Conservation (phyloP, 2,329 filamentous ascomycete genomes). For the Hypoxylon sp. region DNA sequence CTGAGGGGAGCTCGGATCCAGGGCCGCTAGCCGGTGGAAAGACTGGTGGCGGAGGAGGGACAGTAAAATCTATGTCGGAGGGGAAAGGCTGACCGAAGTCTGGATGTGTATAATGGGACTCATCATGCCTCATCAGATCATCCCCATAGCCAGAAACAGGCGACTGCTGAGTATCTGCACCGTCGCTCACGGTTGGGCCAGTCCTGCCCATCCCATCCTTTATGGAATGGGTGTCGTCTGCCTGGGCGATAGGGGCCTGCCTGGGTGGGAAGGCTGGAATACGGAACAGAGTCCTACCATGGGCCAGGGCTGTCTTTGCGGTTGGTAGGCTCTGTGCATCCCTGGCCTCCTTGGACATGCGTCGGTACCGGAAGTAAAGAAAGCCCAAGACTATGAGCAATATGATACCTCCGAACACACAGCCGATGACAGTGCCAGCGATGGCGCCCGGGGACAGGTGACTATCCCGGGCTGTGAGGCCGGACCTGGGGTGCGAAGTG, state of each 20-base stretch:
- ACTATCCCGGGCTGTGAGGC: constrained; percentile 38
- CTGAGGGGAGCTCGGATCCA: constrained; percentile 25
- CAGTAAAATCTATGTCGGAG: constrained; percentile 35
- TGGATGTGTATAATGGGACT: constrained; percentile 27
- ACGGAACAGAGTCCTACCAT: constrained; percentile 29
- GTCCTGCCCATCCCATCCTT: constrained; percentile 34
- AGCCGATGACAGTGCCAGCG: constrained; percentile 45
- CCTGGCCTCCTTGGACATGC: constrained; percentile 36
- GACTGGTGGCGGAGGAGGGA: constrained; percentile 35
- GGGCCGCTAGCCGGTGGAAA: constrained; percentile 32
- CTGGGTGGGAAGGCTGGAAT: constrained; percentile 27
- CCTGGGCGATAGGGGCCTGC: constrained; percentile 16
- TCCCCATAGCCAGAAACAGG: constrained; percentile 31
- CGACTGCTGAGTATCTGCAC: constrained; percentile 30
- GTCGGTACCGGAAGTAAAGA: constrained; percentile 45
- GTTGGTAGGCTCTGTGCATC: constrained; percentile 34
- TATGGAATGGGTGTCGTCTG: constrained; percentile 24
- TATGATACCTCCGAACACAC: constrained; percentile 42
- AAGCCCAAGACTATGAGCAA: constrained; percentile 44
- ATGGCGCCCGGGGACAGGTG: constrained; percentile 43
- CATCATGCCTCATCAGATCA: constrained; percentile 33
- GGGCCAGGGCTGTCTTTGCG: constrained; percentile 25
- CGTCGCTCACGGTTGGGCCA: constrained; percentile 22
- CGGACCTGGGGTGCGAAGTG: constrained; percentile 26
- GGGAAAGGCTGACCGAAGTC: constrained; percentile 33